These are phyloP conservation scores for Davidsoniella virescens DNA, from an alignment of 2,329 filamentous ascomycete genomes.

Conservation along the genomic window DNA sequence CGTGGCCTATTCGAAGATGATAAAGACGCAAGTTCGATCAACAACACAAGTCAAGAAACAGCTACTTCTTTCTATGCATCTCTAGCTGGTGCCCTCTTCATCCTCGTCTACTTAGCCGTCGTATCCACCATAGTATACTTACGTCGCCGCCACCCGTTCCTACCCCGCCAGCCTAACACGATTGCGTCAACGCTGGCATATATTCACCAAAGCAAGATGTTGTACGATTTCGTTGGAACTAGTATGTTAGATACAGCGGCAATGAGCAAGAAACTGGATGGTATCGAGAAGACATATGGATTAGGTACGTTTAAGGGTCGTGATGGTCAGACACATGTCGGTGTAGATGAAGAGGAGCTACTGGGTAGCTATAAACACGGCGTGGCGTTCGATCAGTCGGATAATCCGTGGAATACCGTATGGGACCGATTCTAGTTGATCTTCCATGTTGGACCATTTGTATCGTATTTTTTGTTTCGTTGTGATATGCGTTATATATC, in stretches of 20 bases:
- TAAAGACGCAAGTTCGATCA: constrained; percentile 7
- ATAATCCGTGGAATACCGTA: constrained; percentile 34
- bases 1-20: constrained; percentile 8
- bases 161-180: constrained; percentile 63
- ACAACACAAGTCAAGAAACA: constrained; percentile 42
- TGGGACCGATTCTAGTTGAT: constrained; percentile 23
- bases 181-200: constrained; percentile 63
- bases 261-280: constrained; percentile 45
- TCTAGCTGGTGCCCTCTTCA: constrained; percentile 42
- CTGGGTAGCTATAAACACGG: constrained; percentile 50
- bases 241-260: constrained; percentile 42
- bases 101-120: constrained; percentile 47
- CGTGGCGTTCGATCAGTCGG: constrained; percentile 30
- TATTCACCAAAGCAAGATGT: constrained; percentile 67
- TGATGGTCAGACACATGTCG: constrained; percentile 58
- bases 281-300: constrained; percentile 51
- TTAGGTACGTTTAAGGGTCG: constrained; percentile 62
- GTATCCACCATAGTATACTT: constrained; percentile 44
- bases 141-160: constrained; percentile 49
- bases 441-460: neutral
- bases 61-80: constrained; percentile 49
- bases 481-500: too few species aligned
- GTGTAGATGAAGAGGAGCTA: constrained; percentile 62
- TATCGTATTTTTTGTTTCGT: too few species aligned
- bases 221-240: constrained; percentile 58